phyloP scores from a whole-genome alignment of 306 rosid species.

The Canavalia gladiata region DNA sequence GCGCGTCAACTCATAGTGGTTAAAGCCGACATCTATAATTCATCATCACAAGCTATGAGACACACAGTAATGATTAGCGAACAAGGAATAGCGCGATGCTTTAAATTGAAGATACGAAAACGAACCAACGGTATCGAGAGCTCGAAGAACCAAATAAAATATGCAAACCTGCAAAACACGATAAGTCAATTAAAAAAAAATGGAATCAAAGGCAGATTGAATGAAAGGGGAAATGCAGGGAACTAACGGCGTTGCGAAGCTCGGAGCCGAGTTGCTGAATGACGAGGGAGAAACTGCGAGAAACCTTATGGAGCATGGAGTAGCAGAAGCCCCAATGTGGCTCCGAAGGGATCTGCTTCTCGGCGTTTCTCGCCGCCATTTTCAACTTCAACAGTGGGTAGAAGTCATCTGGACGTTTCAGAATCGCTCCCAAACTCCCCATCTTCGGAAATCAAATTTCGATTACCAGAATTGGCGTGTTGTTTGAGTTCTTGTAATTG shows the following conservation, averaged over 20 bases:
- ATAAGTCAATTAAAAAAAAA: background rate
- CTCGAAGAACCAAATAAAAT: slow-evolving; percentile 93
- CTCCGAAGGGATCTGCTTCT: slow-evolving; percentile 91
- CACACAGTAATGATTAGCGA: background rate
- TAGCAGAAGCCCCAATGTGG: slow-evolving; percentile 96
- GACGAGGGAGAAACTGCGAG: slow-evolving; percentile 90
- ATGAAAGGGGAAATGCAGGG: background rate
- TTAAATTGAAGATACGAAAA: slow-evolving; percentile 44
- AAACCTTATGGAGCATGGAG: slow-evolving; percentile 89
- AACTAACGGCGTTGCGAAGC: slow-evolving; percentile 92
- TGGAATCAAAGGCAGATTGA: background rate
- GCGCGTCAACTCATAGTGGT: background rate
- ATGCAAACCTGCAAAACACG: slow-evolving; percentile 84
- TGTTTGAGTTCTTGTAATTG: background rate
- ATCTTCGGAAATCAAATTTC: slow-evolving; percentile 44
- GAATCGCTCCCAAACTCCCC: slow-evolving; percentile 76
- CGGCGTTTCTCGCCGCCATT: slow-evolving; percentile 77
- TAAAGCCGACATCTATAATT: background rate
- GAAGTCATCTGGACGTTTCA: slow-evolving; percentile 87
- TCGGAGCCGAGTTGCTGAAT: slow-evolving; percentile 88
- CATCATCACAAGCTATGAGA: background rate
- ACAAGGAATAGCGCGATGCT: background rate
- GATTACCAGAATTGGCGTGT: background rate
- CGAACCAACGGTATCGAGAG: slow-evolving; percentile 97
- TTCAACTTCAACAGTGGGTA: slow-evolving; percentile 87